Evolutionary conservation across 257 asterid genomes (phyloP).

Genomic region (Solanum chmielewskii): DNA sequence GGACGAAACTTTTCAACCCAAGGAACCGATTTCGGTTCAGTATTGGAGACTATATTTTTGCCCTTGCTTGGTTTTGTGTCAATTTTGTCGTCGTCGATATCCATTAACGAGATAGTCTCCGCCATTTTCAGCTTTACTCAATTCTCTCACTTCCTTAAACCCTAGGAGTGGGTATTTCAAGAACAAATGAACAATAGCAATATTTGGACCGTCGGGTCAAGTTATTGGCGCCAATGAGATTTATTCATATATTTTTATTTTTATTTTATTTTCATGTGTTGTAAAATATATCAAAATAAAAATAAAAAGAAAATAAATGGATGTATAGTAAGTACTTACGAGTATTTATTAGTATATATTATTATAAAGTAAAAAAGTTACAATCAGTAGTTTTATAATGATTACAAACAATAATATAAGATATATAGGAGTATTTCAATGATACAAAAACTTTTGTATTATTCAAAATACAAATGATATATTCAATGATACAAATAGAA

Average conservation of each 20-base stretch:
- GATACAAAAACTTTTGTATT: background rate
- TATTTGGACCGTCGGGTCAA: constrained; percentile 1
- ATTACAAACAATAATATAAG: background rate
- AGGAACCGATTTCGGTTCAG: constrained; percentile 55
- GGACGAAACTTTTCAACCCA: constrained; percentile 99
- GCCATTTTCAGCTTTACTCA: constrained; percentile 31
- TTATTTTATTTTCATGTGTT: background rate
- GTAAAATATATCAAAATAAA: background rate
- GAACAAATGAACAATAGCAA: background rate
- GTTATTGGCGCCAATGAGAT: constrained; percentile 2
- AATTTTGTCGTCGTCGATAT: constrained; percentile 52
- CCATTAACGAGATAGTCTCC: constrained; percentile 55
- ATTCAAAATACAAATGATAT: background rate
- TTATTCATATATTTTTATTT: background rate
- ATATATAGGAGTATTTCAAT: background rate
- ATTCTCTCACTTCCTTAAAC: background rate
- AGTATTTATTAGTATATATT: too few species aligned
- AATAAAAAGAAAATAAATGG: background rate
- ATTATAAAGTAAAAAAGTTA: too few species aligned
- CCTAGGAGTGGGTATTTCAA: background rate
- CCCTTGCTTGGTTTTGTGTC: constrained; percentile 37
- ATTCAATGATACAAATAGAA: background rate
- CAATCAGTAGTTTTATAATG: background rate
- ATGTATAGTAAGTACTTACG: background rate
- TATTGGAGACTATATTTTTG: constrained; percentile 28